A percentile compares a stretch with the other conserved stretches of the same genome.
Evolutionary conservation across 371 early-diverging fungal genomes (phyloP).

Genomic region (Lichtheimia corymbifera): DNA sequence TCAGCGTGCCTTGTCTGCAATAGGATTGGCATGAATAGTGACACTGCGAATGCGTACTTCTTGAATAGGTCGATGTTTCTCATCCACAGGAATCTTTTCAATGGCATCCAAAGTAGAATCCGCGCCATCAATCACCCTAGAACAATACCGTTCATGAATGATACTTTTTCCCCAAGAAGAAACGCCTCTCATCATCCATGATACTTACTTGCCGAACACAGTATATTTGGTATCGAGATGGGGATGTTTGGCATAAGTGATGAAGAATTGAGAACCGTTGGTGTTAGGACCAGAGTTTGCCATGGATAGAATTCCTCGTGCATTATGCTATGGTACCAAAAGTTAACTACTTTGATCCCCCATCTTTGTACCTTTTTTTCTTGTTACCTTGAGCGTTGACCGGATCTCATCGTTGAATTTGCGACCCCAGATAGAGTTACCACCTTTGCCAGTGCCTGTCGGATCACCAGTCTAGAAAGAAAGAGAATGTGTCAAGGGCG

Average conservation of each 20-base stretch:
- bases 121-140: constrained; percentile 84
- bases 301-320: constrained; percentile 89
- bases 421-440: constrained; percentile 84
- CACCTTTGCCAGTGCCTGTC: constrained; percentile 88
- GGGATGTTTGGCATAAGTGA: constrained; percentile 80
- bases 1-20: constrained; percentile 68
- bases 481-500: too few relatives aligned
- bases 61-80: constrained; percentile 81
- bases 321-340: constrained; percentile 66
- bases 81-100: constrained; percentile 87
- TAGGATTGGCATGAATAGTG: constrained; percentile 96
- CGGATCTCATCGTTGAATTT: constrained; percentile 91
- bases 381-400: constrained; percentile 70
- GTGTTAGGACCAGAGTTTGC: constrained; percentile 93
- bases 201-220: constrained; percentile 87
- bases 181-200: neutral
- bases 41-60: constrained; percentile 77
- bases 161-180: neutral
- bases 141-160: neutral
- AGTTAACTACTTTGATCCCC: neutral
- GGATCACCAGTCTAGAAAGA: constrained; percentile 85
- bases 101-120: constrained; percentile 86
- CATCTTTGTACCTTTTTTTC: neutral
- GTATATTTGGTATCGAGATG: constrained; percentile 93
- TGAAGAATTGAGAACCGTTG: constrained; percentile 93